These are phyloP conservation scores for Sistotremastrum suecicum DNA, from an alignment of 768 basidiomycete species.

Conservation along the genomic window DNA sequence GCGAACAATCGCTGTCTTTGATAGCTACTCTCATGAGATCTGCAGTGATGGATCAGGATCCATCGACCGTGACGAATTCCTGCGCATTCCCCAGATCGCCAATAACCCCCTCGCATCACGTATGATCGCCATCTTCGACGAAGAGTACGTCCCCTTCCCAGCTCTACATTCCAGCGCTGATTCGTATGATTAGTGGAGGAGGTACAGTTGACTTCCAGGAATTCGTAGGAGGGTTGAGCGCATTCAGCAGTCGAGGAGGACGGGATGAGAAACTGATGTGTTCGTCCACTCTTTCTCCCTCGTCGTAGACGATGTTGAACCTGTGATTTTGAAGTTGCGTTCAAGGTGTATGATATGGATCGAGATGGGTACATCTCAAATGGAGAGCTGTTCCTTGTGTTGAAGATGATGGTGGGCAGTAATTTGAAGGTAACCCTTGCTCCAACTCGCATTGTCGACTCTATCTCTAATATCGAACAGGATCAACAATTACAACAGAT, in stretches of 20 bases:
- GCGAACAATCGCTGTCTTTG: conserved; percentile 7
- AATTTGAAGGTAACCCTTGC: conserved; percentile 69
- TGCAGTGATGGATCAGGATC: conserved; percentile 89
- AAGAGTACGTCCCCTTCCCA: conserved; percentile 57
- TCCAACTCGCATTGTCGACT: neutral
- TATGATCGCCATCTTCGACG: conserved; percentile 99
- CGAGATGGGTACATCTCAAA: conserved; percentile 96
- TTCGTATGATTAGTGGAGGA: conserved; percentile 53
- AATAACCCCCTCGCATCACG: conserved; percentile 92
- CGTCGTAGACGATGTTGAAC: neutral
- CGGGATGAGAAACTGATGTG: conserved; percentile 94
- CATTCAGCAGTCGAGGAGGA: conserved; percentile 93
- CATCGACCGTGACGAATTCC: conserved; percentile 96
- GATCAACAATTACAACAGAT: conserved; percentile 99
- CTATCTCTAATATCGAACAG: conserved; percentile 23
- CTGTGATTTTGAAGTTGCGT: conserved; percentile 57
- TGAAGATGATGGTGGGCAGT: conserved; percentile 99
- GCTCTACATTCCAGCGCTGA: conserved; percentile 1
- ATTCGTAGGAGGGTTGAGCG: conserved; percentile 94
- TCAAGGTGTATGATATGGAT: conserved; percentile 99
- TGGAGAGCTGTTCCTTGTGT: conserved; percentile 92
- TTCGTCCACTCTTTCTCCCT: conserved; percentile 26
- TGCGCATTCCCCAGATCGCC: conserved; percentile 98
- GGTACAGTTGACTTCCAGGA: conserved; percentile 99
- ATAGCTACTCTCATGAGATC: neutral